Evolutionary conservation across 2,329 filamentous ascomycete genomes (phyloP).

Genomic region (Erysiphe pulchra): DNA sequence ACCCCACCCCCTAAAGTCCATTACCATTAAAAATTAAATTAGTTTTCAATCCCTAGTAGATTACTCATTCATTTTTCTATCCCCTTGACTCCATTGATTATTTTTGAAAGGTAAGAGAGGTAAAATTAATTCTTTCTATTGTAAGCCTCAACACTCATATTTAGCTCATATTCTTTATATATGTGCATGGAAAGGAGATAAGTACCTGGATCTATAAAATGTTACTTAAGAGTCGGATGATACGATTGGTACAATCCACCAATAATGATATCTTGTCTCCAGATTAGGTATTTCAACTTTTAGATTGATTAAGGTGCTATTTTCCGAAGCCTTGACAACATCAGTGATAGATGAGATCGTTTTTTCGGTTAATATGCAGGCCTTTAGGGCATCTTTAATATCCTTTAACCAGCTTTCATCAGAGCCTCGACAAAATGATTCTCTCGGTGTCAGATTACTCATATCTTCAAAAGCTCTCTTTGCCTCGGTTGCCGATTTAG

Average conservation of each 20-base stretch:
- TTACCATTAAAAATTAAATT: no score
- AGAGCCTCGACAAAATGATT: constrained; percentile 28
- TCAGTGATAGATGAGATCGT: constrained; percentile 34
- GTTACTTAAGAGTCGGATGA: background rate
- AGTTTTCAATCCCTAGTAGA: no score
- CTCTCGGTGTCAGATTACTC: constrained; percentile 22
- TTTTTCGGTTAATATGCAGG: constrained; percentile 45
- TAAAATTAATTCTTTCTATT: no score
- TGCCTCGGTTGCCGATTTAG: constrained; percentile 13
- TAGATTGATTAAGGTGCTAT: constrained; percentile 13
- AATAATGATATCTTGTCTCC: constrained; percentile 32
- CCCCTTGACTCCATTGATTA: no score
- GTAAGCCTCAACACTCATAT: no score
- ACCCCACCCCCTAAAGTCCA: no score
- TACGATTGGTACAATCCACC: constrained; percentile 31
- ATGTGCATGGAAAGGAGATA: no score
- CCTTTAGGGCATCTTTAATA: constrained; percentile 33
- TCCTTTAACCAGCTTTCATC: constrained; percentile 35
- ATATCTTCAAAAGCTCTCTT: constrained; percentile 31
- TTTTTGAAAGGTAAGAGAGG: no score
- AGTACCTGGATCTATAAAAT: no score
- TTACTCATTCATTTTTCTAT: no score
- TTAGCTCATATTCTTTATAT: no score
- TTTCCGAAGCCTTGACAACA: constrained; percentile 18
- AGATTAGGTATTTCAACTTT: constrained; percentile 25